Conservation (phyloP, 768 basidiomycete genomes). For the Nidula microcarpa region DNA sequence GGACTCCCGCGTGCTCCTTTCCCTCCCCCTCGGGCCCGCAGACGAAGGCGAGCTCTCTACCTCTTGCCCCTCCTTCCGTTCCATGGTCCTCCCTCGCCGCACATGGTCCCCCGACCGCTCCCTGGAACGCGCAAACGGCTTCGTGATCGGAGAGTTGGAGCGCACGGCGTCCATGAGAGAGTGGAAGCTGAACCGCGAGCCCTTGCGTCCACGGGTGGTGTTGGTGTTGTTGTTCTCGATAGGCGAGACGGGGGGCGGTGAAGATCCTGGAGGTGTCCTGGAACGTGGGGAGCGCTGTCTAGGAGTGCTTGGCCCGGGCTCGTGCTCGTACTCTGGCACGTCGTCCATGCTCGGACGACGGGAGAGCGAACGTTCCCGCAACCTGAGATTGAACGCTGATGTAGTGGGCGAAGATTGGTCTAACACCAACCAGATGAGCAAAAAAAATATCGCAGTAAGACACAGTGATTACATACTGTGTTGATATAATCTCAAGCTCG, state of each 20-base stretch:
- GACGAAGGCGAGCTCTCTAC: slow-evolving; percentile 4
- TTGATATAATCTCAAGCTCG: slow-evolving; percentile 15
- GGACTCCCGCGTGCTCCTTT: slow-evolving; percentile 10
- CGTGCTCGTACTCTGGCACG: slow-evolving; percentile 27
- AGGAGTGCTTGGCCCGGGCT: slow-evolving; percentile 10
- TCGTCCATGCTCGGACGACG: slow-evolving; percentile 38
- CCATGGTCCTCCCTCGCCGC: slow-evolving; percentile 29
- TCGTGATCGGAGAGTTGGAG: slow-evolving; percentile 35
- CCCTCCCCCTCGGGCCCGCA: neutral
- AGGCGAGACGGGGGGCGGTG: neutral
- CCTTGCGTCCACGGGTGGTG: slow-evolving; percentile 7
- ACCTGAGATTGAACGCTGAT: slow-evolving; percentile 11
- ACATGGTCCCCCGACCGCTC: slow-evolving; percentile 11
- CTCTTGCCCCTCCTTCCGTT: slow-evolving; percentile 11
- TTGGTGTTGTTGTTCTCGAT: slow-evolving; percentile 3
- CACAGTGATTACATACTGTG: slow-evolving; percentile 9
- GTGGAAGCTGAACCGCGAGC: slow-evolving; percentile 50
- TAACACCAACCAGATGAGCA: neutral
- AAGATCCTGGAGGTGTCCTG: slow-evolving; percentile 1
- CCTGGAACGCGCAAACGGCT: slow-evolving; percentile 9
- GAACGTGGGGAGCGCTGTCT: slow-evolving; percentile 4
- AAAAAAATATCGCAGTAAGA: neutral
- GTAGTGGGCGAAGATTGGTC: neutral
- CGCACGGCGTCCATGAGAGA: slow-evolving; percentile 47
- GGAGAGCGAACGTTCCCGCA: slow-evolving; percentile 28